Evolutionary conservation across 2,329 filamentous ascomycete genomes (phyloP).

Genomic region (Fusarium nodosum): DNA sequence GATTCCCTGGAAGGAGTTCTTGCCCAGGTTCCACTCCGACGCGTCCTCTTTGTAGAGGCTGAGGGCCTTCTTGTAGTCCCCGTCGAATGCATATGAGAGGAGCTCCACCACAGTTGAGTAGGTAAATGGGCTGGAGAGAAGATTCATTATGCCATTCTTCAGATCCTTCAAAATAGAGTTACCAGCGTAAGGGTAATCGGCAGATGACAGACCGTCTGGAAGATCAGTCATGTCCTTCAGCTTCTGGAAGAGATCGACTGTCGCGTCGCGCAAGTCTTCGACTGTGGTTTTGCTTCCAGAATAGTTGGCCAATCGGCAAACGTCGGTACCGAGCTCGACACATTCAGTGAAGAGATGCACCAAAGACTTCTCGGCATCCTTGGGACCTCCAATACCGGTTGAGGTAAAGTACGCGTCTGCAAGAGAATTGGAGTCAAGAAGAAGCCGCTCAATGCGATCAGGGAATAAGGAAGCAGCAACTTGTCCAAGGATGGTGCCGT

Average conservation of each 20-base stretch:
- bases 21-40: constrained; percentile 35
- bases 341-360: constrained; percentile 35
- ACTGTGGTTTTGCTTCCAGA: constrained; percentile 27
- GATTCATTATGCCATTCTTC: constrained; percentile 29
- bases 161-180: constrained; percentile 25
- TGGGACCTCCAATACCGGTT: constrained; percentile 20
- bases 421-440: constrained; percentile 42
- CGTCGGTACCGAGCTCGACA: constrained; percentile 24
- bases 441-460: constrained; percentile 40
- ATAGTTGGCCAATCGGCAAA: constrained; percentile 34
- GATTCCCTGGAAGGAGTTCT: constrained; percentile 28
- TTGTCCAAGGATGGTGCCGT: constrained; percentile 44
- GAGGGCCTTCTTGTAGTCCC: constrained; percentile 28
- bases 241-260: constrained; percentile 19
- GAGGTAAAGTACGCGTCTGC: constrained; percentile 32
- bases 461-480: constrained; percentile 46
- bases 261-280: constrained; percentile 21
- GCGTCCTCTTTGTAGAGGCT: constrained; percentile 6
- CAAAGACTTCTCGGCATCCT: constrained; percentile 32
- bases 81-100: constrained; percentile 13
- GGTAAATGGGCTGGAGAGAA: constrained; percentile 7
- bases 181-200: constrained; percentile 17
- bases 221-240: constrained; percentile 10
- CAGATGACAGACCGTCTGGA: constrained; percentile 14
- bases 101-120: constrained; percentile 23